phyloP scores from a whole-genome alignment of 306 rosid genomes.

The Glycine latifolia region DNA sequence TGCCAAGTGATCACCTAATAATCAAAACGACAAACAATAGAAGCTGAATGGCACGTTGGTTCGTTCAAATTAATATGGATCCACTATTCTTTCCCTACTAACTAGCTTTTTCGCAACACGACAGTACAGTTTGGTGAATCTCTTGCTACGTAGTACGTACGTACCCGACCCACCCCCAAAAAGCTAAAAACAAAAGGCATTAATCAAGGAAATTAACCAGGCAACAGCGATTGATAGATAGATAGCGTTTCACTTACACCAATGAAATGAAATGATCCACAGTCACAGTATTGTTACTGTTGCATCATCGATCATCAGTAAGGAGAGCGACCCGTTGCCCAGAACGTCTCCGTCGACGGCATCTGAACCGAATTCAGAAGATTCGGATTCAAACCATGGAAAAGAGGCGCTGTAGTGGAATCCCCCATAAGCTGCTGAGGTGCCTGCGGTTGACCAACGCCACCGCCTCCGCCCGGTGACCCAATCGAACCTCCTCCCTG shows the following conservation, averaged over 20 bases:
- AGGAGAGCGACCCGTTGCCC: constrained; percentile 84
- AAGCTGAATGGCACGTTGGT: not conserved
- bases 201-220: not conserved
- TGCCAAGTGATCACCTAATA: constrained; percentile 29
- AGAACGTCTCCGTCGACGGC: constrained; percentile 73
- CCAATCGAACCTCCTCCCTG: constrained; percentile 64
- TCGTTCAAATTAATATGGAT: not conserved
- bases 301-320: constrained; percentile 45
- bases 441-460: too few relatives aligned
- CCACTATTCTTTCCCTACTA: not conserved
- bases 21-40: constrained; percentile 27
- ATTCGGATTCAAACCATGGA: constrained; percentile 78
- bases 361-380: constrained; percentile 85
- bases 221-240: too few relatives aligned
- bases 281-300: not conserved
- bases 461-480: constrained; percentile 52
- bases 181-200: constrained; percentile 29
- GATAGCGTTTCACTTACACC: constrained; percentile 3
- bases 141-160: constrained; percentile 18
- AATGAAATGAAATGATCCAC: too few relatives aligned
- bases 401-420: constrained; percentile 57
- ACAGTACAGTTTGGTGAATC: constrained; percentile 3
- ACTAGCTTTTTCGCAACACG: not conserved
- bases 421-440: constrained; percentile 59
- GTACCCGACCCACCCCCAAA: not conserved